Evolutionary conservation across 129 eudicot genomes (phyloP).

Genomic region (Flaveria sonorensis): DNA sequence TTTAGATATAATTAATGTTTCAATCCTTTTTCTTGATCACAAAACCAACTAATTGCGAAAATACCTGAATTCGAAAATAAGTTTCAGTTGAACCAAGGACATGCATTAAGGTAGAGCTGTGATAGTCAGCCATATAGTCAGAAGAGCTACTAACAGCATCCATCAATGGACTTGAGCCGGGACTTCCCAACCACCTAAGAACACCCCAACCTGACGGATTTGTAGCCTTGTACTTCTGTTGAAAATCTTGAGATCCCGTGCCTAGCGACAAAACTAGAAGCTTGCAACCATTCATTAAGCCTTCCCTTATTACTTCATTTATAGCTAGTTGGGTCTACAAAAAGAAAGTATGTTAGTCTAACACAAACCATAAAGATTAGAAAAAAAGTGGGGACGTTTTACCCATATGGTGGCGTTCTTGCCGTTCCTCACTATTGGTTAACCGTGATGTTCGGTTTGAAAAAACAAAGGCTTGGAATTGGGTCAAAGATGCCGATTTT

Average conservation of each 20-base stretch:
- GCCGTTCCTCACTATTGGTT: background rate
- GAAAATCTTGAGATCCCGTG: constrained; percentile 44
- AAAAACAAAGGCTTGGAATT: too few species aligned
- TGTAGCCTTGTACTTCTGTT: constrained; percentile 41
- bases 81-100: constrained; percentile 36
- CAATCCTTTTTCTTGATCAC: too few species aligned
- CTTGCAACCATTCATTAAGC: constrained; percentile 39
- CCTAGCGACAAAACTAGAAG: constrained; percentile 55
- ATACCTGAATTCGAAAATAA: constrained; percentile 61
- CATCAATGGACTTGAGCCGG: constrained; percentile 48
- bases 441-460: too few species aligned
- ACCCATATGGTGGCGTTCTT: too few species aligned
- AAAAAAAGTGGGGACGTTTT: background rate
- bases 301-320: constrained; percentile 13
- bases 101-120: constrained; percentile 38
- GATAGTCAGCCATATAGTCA: constrained; percentile 48
- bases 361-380: background rate
- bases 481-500: too few species aligned
- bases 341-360: background rate
- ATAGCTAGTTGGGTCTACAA: constrained; percentile 49
- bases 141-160: constrained; percentile 44
- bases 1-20: background rate
- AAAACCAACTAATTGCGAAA: background rate
- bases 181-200: constrained; percentile 42
- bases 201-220: constrained; percentile 53